These are phyloP conservation scores for Rubroshorea leprosula DNA, from an alignment of 345 rosid genomes.

Conservation along the genomic window DNA sequence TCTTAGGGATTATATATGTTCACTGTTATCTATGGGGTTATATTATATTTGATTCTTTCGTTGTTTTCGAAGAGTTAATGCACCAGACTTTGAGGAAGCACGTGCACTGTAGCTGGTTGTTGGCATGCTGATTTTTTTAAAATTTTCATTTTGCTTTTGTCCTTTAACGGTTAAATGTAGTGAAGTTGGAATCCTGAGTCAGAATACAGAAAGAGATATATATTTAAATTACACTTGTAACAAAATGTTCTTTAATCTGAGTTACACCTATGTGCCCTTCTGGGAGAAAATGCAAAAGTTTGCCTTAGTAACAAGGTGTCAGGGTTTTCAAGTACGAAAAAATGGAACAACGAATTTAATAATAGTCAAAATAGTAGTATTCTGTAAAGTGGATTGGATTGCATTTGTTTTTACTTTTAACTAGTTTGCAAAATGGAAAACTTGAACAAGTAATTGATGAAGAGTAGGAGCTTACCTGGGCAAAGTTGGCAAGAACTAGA, in stretches of 20 bases:
- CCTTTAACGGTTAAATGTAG: slow-evolving; percentile 30
- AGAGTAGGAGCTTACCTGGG: slow-evolving; percentile 56
- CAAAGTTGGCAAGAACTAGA: slow-evolving; percentile 97
- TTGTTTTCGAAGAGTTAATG: slow-evolving; percentile 30
- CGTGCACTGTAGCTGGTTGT: slow-evolving; percentile 43
- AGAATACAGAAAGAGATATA: slow-evolving; percentile 8
- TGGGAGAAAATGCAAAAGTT: background rate
- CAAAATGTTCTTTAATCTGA: too few species aligned
- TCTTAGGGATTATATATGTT: slow-evolving; percentile 31
- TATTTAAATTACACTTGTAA: too few species aligned
- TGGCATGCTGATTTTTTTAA: slow-evolving; percentile 24
- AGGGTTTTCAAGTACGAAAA: background rate
- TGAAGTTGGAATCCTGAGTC: slow-evolving; percentile 43
- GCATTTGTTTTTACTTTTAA: background rate
- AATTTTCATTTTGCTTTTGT: slow-evolving; percentile 31
- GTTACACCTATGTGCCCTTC: background rate
- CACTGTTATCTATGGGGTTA: slow-evolving; percentile 28
- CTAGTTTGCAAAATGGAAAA: background rate
- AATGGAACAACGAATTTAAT: background rate
- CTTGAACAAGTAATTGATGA: too few species aligned
- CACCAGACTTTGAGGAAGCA: slow-evolving; percentile 35
- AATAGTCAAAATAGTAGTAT: background rate
- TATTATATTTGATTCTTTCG: slow-evolving; percentile 6
- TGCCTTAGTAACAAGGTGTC: background rate
- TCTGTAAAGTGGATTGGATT: background rate